Percentiles rank a stretch among this genome's conserved stretches.
These are phyloP conservation scores for Deakozyma indianensis DNA, from an alignment of 805 yeast genomes.

Conservation along the genomic window DNA sequence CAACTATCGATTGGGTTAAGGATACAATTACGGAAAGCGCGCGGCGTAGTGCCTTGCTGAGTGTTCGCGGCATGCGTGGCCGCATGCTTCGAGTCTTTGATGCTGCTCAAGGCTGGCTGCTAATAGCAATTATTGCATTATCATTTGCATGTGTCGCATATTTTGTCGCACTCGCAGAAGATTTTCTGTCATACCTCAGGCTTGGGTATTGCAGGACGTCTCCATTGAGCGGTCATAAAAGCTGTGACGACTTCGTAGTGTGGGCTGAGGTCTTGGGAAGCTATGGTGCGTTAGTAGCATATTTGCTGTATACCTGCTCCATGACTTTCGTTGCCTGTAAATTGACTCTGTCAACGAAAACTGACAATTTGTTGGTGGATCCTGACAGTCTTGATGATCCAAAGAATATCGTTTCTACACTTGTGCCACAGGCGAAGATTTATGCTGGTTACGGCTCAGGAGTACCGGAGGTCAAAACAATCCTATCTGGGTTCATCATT, in stretches of 20 bases:
- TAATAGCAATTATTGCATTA: slow-evolving; percentile 32
- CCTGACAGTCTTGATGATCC: neutral
- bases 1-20: slow-evolving; percentile 46
- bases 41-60: slow-evolving; percentile 26
- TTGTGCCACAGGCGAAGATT: slow-evolving; percentile 12
- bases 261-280: slow-evolving; percentile 24
- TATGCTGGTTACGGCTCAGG: slow-evolving; percentile 47
- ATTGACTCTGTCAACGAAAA: slow-evolving; percentile 33
- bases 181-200: slow-evolving; percentile 34
- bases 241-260: slow-evolving; percentile 29
- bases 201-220: slow-evolving; percentile 33
- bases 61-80: slow-evolving; percentile 22
- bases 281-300: slow-evolving; percentile 21
- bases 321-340: slow-evolving; percentile 31
- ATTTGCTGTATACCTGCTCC: slow-evolving; percentile 25
- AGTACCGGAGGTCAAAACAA: slow-evolving; percentile 48
- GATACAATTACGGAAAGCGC: slow-evolving; percentile 32
- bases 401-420: neutral
- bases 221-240: slow-evolving; percentile 5
- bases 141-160: slow-evolving; percentile 36
- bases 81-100: slow-evolving; percentile 21
- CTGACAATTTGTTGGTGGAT: slow-evolving; percentile 18
- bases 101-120: slow-evolving; percentile 33
- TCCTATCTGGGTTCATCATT: slow-evolving; percentile 43
- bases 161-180: slow-evolving; percentile 33